Conservation (phyloP, 2,329 filamentous ascomycete genomes). For the Sporothrix dimorphospora region DNA sequence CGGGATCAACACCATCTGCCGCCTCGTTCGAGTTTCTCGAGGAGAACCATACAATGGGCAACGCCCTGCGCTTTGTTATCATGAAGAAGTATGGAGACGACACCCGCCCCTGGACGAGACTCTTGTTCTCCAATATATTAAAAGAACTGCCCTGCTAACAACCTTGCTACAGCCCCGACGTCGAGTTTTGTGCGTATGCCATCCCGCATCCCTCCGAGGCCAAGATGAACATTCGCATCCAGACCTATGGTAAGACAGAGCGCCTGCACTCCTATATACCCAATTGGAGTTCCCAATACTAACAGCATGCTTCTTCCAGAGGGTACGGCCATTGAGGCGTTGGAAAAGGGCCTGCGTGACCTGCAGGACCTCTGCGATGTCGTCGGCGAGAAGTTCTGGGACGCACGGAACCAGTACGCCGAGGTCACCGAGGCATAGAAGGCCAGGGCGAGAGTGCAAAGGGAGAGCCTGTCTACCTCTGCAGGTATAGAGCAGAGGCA, state of each 20-base stretch:
- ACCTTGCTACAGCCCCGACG: conserved; percentile 69
- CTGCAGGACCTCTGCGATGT: conserved; percentile 91
- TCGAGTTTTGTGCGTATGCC: conserved; percentile 97
- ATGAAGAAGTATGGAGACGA: conserved; percentile 86
- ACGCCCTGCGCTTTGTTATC: conserved; percentile 90
- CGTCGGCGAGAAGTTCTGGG: conserved; percentile 85
- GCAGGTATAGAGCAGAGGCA: background rate
- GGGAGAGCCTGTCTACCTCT: background rate
- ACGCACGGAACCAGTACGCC: conserved; percentile 64
- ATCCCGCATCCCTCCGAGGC: conserved; percentile 95
- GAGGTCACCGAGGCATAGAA: conserved; percentile 24
- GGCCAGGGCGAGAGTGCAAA: background rate
- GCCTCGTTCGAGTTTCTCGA: conserved; percentile 94
- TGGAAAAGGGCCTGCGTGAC: conserved; percentile 88
- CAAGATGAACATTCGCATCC: conserved; percentile 96
- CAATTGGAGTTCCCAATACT: background rate
- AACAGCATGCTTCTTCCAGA: conserved; percentile 54
- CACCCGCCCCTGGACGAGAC: background rate
- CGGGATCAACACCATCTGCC: conserved; percentile 81
- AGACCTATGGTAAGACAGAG: conserved; percentile 78
- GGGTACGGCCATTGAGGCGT: conserved; percentile 77
- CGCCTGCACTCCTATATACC: background rate
- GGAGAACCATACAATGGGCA: conserved; percentile 94
- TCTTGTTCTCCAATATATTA: background rate
- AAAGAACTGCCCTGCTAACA: conserved; percentile 25